Base-by-base conservation (phyloP, 1,284 basidiomycete species). In the Ganoderma leucocontextum region DNA sequence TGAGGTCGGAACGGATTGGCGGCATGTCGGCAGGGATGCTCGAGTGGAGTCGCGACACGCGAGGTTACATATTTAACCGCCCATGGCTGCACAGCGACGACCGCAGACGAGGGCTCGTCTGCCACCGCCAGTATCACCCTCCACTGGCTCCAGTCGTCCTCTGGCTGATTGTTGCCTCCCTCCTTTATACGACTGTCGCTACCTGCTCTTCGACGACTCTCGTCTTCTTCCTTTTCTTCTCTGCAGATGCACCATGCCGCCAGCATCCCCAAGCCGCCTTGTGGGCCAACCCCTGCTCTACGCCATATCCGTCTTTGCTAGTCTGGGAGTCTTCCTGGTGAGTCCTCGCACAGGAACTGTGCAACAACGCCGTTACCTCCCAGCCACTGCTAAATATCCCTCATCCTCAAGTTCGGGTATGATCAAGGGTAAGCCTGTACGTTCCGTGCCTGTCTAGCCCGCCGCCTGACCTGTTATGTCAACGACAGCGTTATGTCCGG, bases 291-390 rank as follows among this genome's bases (percentile, higher is more conserved):
- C 89, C 29, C 85, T 97, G 44, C 89, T 97, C 65, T 95, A 95
- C 78, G 88, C 90, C 12, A 91, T 95, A 72, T 93, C 95, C 41
- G 83, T 92, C 67, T 96, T 97, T 74, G 94, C 93, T 71, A 94
- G 91, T 81, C 82, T 97, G 41, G 95, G 95, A 62, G 95, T 97
- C 44, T 96, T 96, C 77, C 85, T 95, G 72, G 94, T 96, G 72
- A 77, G 89, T 69, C 17, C 17, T 38, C 52, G 9, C 62, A 17
- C 63, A 29, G 44, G 42, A 25, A n/a, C 4, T 60, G 15, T 65
- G 39, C 55, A 33, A 62, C 59, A 58, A 35, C 33, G 42, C 33
- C 35, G 35, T 36, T 36, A 57, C 38, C 35, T 57, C 19, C 19
- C 17, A n/a, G 15, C 35, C 68, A 29, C 58, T 49, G 59, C 68